Evolutionary conservation across 495 filamentous ascomycete genomes (phyloP).

Genomic region (Alectoria sarmentosa): DNA sequence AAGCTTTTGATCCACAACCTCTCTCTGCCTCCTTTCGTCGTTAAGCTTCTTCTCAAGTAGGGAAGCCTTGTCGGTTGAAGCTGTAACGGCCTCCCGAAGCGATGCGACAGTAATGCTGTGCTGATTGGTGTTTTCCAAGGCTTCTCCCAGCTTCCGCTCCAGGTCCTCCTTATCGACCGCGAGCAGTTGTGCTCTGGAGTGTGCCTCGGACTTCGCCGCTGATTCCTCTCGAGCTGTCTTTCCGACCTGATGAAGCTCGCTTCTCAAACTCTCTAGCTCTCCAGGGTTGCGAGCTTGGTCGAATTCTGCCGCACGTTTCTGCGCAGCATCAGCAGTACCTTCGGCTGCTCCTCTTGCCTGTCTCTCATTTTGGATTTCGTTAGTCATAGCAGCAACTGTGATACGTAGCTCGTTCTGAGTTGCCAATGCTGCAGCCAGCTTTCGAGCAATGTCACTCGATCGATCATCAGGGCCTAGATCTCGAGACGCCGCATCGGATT

Average conservation of each 20-base stretch:
- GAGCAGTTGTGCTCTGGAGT: slow-evolving; percentile 63
- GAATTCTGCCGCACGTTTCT: slow-evolving; percentile 74
- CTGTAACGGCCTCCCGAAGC: slow-evolving; percentile 70
- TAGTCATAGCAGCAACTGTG: slow-evolving; percentile 55
- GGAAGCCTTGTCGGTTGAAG: slow-evolving; percentile 65
- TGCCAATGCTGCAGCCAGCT: slow-evolving; percentile 72
- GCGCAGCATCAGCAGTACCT: slow-evolving; percentile 73
- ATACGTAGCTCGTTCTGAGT: slow-evolving; percentile 67
- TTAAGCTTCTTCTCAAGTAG: slow-evolving; percentile 76
- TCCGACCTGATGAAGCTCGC: slow-evolving; percentile 72
- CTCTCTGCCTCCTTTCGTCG: slow-evolving; percentile 71
- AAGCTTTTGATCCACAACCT: slow-evolving; percentile 72
- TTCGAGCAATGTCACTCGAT: slow-evolving; percentile 67
- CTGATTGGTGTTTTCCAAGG: slow-evolving; percentile 57
- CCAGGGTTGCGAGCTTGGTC: slow-evolving; percentile 77
- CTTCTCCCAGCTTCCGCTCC: slow-evolving; percentile 59
- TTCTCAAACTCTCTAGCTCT: slow-evolving; percentile 76
- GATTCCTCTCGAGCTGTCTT: slow-evolving; percentile 71
- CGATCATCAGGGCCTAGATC: slow-evolving; percentile 57
- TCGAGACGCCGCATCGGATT: slow-evolving; percentile 52
- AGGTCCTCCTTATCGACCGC: slow-evolving; percentile 80
- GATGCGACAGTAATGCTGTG: slow-evolving; percentile 64
- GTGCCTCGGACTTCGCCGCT: slow-evolving; percentile 64
- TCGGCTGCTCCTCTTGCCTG: slow-evolving; percentile 77
- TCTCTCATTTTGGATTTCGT: slow-evolving; percentile 73